These are phyloP conservation scores for Botrytis fragariae DNA, from an alignment of 2,329 filamentous ascomycete species.

Conservation along the genomic window DNA sequence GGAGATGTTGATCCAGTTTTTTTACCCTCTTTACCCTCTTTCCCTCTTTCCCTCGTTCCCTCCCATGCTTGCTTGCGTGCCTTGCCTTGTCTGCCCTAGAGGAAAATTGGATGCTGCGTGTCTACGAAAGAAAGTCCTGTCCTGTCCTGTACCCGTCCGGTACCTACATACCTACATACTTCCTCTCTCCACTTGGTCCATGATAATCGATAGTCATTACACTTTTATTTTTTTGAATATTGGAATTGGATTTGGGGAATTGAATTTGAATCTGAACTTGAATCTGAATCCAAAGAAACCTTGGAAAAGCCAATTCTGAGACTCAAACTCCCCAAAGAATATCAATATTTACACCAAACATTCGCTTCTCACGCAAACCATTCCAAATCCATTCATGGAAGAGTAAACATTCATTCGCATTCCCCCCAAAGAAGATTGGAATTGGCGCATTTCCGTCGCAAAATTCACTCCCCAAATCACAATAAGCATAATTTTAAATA, in stretches of 20 bases:
- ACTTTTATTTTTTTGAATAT: not conserved
- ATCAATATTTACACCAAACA: not conserved
- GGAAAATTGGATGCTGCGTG: not conserved
- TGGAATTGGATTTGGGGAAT: not conserved
- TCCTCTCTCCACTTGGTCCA: not conserved
- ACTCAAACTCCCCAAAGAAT: not conserved
- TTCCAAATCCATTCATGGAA: constrained; percentile 13
- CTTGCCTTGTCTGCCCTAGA: not conserved
- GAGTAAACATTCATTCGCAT: constrained; percentile 14
- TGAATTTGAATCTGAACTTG: not conserved
- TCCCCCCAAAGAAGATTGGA: not conserved
- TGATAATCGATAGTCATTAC: not conserved
- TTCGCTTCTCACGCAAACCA: not conserved
- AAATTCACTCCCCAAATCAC: constrained; percentile 19
- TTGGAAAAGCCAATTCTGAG: not conserved
- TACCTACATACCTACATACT: not conserved
- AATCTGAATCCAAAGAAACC: not conserved
- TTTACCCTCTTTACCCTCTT: not conserved
- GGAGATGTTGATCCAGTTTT: constrained; percentile 10
- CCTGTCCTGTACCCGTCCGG: not conserved
- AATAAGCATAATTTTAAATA: constrained; percentile 24
- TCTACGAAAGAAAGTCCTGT: not conserved
- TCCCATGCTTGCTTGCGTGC: not conserved
- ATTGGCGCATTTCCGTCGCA: constrained; percentile 25
- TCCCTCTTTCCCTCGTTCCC: not conserved